Evolutionary conservation across 805 yeast species (phyloP).

Genomic region (Kodamaea hsintzibuensis): DNA sequence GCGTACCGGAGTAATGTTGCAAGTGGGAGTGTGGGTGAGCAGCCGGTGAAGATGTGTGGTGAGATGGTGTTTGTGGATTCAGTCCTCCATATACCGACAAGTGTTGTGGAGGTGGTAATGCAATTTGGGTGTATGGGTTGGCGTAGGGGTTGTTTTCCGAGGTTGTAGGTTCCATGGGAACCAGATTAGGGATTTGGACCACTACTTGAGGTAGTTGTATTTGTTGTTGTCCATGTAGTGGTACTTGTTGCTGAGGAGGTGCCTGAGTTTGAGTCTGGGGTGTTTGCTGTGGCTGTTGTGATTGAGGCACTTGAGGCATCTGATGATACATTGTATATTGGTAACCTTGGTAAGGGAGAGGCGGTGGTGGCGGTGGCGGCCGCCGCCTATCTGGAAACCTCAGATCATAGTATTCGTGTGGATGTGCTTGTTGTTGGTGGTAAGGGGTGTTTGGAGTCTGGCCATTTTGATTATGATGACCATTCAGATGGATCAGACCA

Average conservation of each 20-base stretch:
- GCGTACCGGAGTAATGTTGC: background rate
- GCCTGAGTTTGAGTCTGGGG: background rate
- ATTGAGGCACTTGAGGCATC: background rate
- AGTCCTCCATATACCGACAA: background rate
- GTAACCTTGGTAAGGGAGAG: background rate
- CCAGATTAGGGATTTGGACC: background rate
- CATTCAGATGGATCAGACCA: background rate
- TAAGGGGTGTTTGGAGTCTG: background rate
- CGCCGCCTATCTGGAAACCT: background rate
- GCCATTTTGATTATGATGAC: background rate
- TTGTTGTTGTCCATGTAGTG: background rate
- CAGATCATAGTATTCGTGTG: conserved; percentile 1
- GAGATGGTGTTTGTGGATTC: conserved; percentile 3
- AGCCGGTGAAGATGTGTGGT: conserved; percentile 1
- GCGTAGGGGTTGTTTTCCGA: background rate
- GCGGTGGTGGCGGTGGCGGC: background rate
- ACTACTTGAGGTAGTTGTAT: background rate
- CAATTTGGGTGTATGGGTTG: background rate
- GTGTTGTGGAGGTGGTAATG: background rate
- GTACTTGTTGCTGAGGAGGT: background rate
- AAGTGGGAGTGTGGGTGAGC: conserved; percentile 2
- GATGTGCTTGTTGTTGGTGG: conserved; percentile 1
- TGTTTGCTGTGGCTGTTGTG: background rate
- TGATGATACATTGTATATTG: background rate
- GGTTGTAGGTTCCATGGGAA: background rate